A percentile compares a stretch with the other conserved stretches of the same genome.
phyloP scores from a whole-genome alignment of 2,329 filamentous ascomycete genomes.

The Xylariales sp. region DNA sequence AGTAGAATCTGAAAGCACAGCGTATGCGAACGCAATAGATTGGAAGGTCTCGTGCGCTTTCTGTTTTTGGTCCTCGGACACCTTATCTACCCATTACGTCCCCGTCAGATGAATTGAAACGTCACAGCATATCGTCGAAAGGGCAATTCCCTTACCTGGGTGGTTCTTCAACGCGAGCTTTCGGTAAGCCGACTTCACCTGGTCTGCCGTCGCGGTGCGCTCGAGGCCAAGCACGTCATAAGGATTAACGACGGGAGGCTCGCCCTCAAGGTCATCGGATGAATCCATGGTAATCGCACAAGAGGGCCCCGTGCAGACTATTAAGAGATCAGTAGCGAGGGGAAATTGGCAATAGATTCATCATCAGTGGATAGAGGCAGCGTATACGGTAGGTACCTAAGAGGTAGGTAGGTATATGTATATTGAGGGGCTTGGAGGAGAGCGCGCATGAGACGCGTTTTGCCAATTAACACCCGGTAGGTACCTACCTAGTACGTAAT shows the following conservation, averaged over 20 bases:
- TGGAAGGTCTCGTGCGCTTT: conserved; percentile 86
- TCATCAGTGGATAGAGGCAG: not conserved
- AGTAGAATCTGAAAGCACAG: conserved; percentile 84
- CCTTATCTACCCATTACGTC: conserved; percentile 74
- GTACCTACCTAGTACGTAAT: no score
- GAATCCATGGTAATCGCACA: conserved; percentile 55
- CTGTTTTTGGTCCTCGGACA: conserved; percentile 72
- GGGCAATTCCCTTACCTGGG: conserved; percentile 67
- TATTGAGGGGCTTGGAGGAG: not conserved
- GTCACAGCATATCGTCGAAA: not conserved
- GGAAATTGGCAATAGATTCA: not conserved
- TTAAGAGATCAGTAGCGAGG: not conserved
- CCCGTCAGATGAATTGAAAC: conserved; percentile 16
- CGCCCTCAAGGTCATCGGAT: conserved; percentile 65
- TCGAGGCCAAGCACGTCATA: conserved; percentile 83
- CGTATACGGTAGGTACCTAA: not conserved
- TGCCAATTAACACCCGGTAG: no score
- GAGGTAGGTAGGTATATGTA: not conserved
- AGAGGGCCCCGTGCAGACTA: not conserved
- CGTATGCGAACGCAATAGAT: conserved; percentile 91
- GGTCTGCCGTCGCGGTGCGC: conserved; percentile 76
- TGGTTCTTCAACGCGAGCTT: conserved; percentile 90
- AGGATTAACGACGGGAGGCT: conserved; percentile 75
- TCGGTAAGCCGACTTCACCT: conserved; percentile 91
- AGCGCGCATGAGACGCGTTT: conserved; percentile 9